Base-by-base conservation (phyloP, 2,329 filamentous ascomycete species). In the Fusarium sp. region DNA sequence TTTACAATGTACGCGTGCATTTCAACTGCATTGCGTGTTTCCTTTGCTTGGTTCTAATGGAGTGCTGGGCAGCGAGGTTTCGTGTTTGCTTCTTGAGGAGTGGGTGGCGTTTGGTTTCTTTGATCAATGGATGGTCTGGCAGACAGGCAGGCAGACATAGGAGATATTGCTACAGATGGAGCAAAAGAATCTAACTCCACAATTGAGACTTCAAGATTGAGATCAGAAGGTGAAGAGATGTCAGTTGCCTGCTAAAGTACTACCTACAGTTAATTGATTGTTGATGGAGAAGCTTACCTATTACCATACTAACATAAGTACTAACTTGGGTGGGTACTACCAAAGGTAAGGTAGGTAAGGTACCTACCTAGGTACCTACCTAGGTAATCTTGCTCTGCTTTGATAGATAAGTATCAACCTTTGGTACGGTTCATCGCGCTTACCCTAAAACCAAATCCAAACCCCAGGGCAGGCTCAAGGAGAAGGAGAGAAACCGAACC, bases 21-120 rank as follows among this genome's bases (percentile, higher is more conserved):
- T 25, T 25, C 18, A n/a, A 51, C 23, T 38, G 44, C 42, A 58
- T 37, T 58, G 16, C 23, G 10, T 35, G 16, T 49, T 51, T 42
- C 31, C 23, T 41, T 23, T 25, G 39, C 15, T 52, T 37, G 23
- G n/a, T 54, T 38, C 10, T 27, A 37, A 18, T 27, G 18, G 23
- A 41, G 35, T 39, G 27, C 10, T 60, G 35, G 33, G n/a, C 11
- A 33, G 35, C 49, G 27, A 55, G 29, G 25, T 33, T 19, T n/a
- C 29, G 29, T 19, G n/a, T 51, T 49, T 33, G 46, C 46, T 49
- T 33, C 46, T 49, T 27, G 19, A 31, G 45, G 23, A 23, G 54
- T 45, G 66, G 59, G 49, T 37, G 66, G 64, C 48, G 66, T 63
- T 69, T 44, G 57, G 46, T 41, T 63, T 64, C 29, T 39, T 33